Evolutionary conservation across 192 early-diverging fungal genomes (phyloP), one percentile per base, ranked within the genome.

Genomic region (Backusella macrospora): DNA sequence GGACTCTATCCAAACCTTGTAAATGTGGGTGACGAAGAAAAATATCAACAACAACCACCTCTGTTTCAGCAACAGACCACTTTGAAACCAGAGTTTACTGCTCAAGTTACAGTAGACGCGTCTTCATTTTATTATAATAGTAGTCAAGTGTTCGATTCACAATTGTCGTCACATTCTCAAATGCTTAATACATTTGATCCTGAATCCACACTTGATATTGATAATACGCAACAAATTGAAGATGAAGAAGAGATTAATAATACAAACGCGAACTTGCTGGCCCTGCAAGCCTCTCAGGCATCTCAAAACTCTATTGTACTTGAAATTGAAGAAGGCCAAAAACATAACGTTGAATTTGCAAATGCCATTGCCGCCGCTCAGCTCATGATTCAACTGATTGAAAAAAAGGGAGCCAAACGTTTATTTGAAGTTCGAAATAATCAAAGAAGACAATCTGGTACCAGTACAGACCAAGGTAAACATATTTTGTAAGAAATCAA

Each of bases 361-460:
- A 77, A 77, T 68, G 76, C 76, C 0, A 63, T 70, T 16, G 13
- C 34, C 10, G 76, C 76, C 45, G 63, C 70, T 21, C 45, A 59
- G 6, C 43, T 77, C 2, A 65, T 77, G 45, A 77, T 77, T 44
- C 52, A 72, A 23, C 52, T 77, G 18, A 68, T 77, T 12, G 76
- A 77, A 38, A 77, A 77, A 39, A 77, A 72, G 62, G 62, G 68
- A 15, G 65, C 65, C 6, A 77, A 72, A 15, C n/a, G 70, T 3
- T 45, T 77, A 21, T 67, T 77, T 77, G 76, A 77, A 39, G 65
- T 74, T 18, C 59, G 63, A 26, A 47, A 77, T 29, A 44, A 66
- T 44, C 76, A 77, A 37, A 63, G 40, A 44, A 14, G 47, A 59
- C 37, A 65, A 62, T 42, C 71, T 12, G 52, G 34, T 9, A 43